Conservation (phyloP, 768 basidiomycete genomes). For the Kwoniella newhampshirensis region DNA sequence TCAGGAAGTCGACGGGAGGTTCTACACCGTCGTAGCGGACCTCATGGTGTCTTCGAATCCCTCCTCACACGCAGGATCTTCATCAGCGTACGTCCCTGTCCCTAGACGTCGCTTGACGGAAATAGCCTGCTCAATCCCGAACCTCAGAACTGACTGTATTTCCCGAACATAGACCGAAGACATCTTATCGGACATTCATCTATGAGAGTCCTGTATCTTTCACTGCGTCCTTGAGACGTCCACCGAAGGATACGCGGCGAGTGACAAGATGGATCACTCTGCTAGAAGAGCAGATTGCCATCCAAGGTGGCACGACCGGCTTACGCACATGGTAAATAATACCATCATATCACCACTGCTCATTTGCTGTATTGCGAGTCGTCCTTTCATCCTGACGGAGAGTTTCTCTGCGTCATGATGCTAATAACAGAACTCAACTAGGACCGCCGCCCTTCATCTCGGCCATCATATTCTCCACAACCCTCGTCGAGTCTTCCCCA, state of each 20-base stretch:
- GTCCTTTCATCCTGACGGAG: not conserved
- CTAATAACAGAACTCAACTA: not conserved
- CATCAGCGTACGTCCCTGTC: constrained; percentile 7
- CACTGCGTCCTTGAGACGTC: not conserved
- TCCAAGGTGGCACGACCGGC: constrained; percentile 52
- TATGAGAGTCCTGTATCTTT: constrained; percentile 26
- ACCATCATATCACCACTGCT: constrained; percentile 4
- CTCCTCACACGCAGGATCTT: constrained; percentile 10
- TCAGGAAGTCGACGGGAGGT: constrained; percentile 46
- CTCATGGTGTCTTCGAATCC: constrained; percentile 31
- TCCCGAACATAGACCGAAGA: constrained; percentile 40
- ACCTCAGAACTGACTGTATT: no score
- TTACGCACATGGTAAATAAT: constrained; percentile 47
- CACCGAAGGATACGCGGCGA: not conserved
- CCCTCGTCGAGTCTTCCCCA: not conserved
- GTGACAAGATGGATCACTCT: constrained; percentile 34
- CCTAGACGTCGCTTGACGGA: not conserved
- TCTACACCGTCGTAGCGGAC: constrained; percentile 40
- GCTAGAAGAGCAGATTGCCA: constrained; percentile 49
- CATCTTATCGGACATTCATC: constrained; percentile 49
- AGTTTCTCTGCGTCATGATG: not conserved
- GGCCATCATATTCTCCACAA: constrained; percentile 35
- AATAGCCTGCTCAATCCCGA: no score
- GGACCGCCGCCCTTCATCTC: constrained; percentile 43
- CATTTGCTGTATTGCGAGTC: not conserved